Evolutionary conservation across 495 filamentous ascomycete genomes (phyloP), one percentile per base, ranked within the genome.

Genomic region (Aspergillus diversus): DNA sequence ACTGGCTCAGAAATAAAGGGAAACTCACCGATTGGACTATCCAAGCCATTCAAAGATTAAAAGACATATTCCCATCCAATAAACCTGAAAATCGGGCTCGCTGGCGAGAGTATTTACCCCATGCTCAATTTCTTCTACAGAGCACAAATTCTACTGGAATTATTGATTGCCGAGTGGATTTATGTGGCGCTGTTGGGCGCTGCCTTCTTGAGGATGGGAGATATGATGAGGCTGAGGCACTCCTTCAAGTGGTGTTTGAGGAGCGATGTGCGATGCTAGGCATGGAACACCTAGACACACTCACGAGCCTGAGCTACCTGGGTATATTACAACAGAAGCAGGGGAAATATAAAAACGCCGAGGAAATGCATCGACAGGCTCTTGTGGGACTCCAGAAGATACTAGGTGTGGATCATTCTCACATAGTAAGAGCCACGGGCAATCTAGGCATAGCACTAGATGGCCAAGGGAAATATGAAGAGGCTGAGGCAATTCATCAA

Each of bases 41-140:
- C 43, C 72, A 35, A 50, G 37, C 39, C 16, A 68, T 11, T 12
- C 12, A 15, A 17, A 49, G 46, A 49, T 4, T 49, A 16, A 4
- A 21, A 0, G 46, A n/a, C 15, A 49, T 71, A n/a, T 70, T 76
- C 27, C 70, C 67, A 27, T 35, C 61, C n/a, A 13, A 49, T 52
- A 35, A 70, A 17, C 66, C 69, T 57, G 48, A 11, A 12, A 73
- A 76, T 59, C 66, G 66, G 46, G 57, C 11, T 6, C 7, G 60
- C 7, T 76, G 74, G 72, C 65, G 65, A 9, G 35, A 55, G 37
- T 76, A 74, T 53, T 34, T 76, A 31, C 60, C 69, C 6, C 72
- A 76, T 64, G 71, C 63, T 5, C 61, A n/a, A n/a, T 15, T 3
- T 7, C 15, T 49, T 49, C 46, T 49, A 49, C 13, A 49, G n/a